Percentiles rank a stretch among this genome's conserved stretches.
Conservation (phyloP, 176 grass and related monocot genomes). For the Lolium multiflorum region DNA sequence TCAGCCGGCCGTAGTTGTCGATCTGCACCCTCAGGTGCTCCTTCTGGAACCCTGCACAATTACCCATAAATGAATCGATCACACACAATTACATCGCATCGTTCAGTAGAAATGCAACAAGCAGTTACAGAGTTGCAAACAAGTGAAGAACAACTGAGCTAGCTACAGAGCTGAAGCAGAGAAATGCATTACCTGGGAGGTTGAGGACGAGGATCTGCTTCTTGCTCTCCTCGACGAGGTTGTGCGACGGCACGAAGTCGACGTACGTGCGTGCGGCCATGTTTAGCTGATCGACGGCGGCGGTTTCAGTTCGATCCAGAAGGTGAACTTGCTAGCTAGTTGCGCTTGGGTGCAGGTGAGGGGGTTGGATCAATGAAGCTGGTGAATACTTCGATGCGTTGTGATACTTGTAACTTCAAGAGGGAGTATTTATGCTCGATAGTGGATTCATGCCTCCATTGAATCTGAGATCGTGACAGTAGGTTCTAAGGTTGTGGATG, state of each 20-base stretch:
- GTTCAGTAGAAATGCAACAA: neutral
- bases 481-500: too few species aligned
- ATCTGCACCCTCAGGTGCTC: slow-evolving; percentile 52
- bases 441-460: too few species aligned
- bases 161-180: neutral
- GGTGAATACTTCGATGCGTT: neutral
- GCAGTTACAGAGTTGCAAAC: too few species aligned
- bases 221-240: neutral
- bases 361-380: neutral
- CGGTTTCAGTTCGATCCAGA: neutral
- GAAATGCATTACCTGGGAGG: slow-evolving; percentile 28
- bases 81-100: neutral
- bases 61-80: neutral
- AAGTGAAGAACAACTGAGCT: neutral
- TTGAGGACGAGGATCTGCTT: slow-evolving; percentile 37
- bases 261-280: slow-evolving; percentile 35
- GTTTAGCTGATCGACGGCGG: neutral
- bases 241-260: slow-evolving; percentile 41
- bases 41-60: slow-evolving; percentile 48
- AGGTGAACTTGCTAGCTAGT: neutral
- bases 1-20: slow-evolving; percentile 35
- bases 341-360: neutral
- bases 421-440: too few species aligned
- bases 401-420: too few species aligned
- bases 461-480: too few species aligned